Conservation (phyloP, 495 filamentous ascomycete species). For the Pseudotulostoma volvatum region DNA sequence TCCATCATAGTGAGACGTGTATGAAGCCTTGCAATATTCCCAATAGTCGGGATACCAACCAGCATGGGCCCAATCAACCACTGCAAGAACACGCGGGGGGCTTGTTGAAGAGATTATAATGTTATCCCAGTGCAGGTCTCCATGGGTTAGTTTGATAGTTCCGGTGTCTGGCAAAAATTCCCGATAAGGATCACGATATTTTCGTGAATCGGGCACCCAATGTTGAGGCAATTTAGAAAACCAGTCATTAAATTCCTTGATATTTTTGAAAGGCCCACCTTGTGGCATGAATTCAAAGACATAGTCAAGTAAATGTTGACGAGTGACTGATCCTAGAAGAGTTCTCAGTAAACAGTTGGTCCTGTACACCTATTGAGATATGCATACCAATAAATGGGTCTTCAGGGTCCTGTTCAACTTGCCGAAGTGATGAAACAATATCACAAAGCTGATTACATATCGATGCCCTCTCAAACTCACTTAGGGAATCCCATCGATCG, state of each 20-base stretch:
- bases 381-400: conserved; percentile 18
- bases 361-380: conserved; percentile 2
- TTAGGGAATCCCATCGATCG: conserved; percentile 20
- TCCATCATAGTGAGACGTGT: conserved; percentile 14
- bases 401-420: conserved; percentile 17
- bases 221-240: conserved; percentile 15
- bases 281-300: conserved; percentile 14
- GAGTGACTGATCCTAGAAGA: conserved; percentile 17
- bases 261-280: conserved; percentile 21
- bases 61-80: conserved; percentile 25
- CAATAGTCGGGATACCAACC: conserved; percentile 31
- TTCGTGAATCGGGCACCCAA: conserved; percentile 11
- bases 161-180: conserved; percentile 21
- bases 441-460: conserved; percentile 21
- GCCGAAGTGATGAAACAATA: conserved; percentile 14
- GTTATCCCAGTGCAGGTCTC: conserved; percentile 22
- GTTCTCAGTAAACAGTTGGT: conserved; percentile 1
- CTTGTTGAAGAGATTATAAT: conserved; percentile 20
- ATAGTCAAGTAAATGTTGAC: conserved; percentile 14
- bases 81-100: conserved; percentile 15
- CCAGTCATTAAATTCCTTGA: conserved; percentile 31
- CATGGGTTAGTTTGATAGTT: conserved; percentile 24
- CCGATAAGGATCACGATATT: conserved; percentile 22
- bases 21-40: conserved; percentile 27
- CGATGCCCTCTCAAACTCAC: conserved; percentile 13